Base-by-base conservation (phyloP, 2,329 filamentous ascomycete species). In the Iodosphaeria phyllophila region DNA sequence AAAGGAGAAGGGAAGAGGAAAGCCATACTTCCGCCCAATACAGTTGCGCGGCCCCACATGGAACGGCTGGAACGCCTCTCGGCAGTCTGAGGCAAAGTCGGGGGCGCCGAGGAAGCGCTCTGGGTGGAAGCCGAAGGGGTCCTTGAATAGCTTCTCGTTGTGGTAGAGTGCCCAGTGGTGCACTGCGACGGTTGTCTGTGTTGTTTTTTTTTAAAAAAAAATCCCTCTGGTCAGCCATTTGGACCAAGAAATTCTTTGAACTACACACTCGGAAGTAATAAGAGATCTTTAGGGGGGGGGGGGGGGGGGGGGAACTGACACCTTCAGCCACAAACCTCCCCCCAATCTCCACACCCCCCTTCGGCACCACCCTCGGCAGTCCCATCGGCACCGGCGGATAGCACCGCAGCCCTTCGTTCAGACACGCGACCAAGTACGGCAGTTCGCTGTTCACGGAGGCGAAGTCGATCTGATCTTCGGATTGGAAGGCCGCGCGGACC, bases 371-470 rank as follows among this genome's bases (percentile, higher is more conserved):
- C 22, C 43, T 21, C 5, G 41, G 36, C 18, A 46, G 28, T 2
- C 38, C 38, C 8, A 20, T 27, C 1, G 37, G 31, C 5, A 41
- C 39, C 9, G 43, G 43, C 9, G 56, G 54, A 30, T 56, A 58
- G 24, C 51, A 38, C 6, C 56, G 45, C 22, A 60, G 32, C 5
- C 42, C 36, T 38, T 60, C 56, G 15, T 57, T 44, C 5, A 59
- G 38, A 24, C 42, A 45, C 6, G 55, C 55, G 11, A 47, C 37
- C 37, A 58, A 46, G 27, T 58, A 60, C 8, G 36, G 19, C 1
- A 58, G 30, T 2, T 37, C 33, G 19, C 35, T 34, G n/a, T n/a
- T n/a, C 5, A 50, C 43, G 1, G 41, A 44, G 8, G 35, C 36
- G 6, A 53, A 34, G 5, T 37, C 44, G 24, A 60, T 58, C 16